Base-by-base conservation (phyloP, 805 yeast species). In the Starmerella bombi region DNA sequence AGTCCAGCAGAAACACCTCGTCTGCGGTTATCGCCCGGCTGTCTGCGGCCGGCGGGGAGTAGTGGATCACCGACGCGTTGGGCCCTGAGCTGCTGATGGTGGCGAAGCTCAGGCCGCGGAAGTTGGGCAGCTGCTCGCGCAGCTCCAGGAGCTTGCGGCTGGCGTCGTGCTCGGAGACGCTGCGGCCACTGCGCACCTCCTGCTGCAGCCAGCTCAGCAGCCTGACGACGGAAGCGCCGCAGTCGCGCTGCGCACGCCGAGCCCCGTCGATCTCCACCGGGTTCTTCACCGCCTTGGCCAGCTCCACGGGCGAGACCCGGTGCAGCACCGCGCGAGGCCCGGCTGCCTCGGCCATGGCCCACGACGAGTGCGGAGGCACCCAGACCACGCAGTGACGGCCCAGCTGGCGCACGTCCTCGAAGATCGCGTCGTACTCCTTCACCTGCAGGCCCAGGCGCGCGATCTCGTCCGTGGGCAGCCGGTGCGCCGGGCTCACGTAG, bases 171-270 rank as follows among this genome's bases (percentile, higher is more conserved):
- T 80, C 88, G 46, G 71, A 72, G 19, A 75, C 60, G 17, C 58
- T 55, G 9, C 19, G 25, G 21, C 58, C 63, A 2, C 57, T 37
- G 10, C 41, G 55, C 25, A 82, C 56, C 46, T 73, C 69, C 37
- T 71, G 62, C 49, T 84, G 83, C 20, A 88, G 62, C 96, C 97
- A 91, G 0, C 94, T 72, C 45, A 81, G 71, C 49, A 76, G 83
- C 43, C 80, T 70, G 19, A 74, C 68, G 23, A 84, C 63, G 0
- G 91, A 85, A 31, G 78, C 67, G 2, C 93, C 91, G 59, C 93
- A 97, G 52, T 78, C 79, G 38, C 72, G 62, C 56, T 91, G 98
- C 1, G 95, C 91, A 4, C 62, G 58, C 48, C 67, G 72, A 25
- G 84, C 79, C 38, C 88, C 88, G 35, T 63, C 58, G 16, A 83